A percentile compares a stretch with the other conserved stretches of the same genome.
These are phyloP conservation scores for Cyberlindnera nakhonratchasimensis DNA, from an alignment of 805 yeast genomes.

Conservation along the genomic window DNA sequence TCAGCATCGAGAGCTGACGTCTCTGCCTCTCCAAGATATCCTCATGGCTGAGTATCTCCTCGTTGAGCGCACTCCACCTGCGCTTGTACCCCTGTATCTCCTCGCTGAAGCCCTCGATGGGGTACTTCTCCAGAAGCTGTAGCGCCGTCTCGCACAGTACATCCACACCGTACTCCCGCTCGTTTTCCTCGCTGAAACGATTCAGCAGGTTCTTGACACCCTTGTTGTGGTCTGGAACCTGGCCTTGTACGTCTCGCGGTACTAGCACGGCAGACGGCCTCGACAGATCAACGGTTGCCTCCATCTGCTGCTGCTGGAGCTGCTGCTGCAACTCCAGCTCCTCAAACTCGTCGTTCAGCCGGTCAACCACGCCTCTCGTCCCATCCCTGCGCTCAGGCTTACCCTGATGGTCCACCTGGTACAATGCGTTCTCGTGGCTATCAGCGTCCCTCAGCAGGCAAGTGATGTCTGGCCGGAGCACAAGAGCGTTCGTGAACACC, in stretches of 20 bases:
- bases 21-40: conserved; percentile 42
- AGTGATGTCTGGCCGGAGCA: conserved; percentile 49
- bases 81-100: conserved; percentile 26
- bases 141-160: conserved; percentile 43
- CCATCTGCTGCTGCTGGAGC: conserved; percentile 12
- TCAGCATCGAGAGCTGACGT: conserved; percentile 36
- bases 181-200: conserved; percentile 31
- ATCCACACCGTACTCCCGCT: conserved; percentile 37
- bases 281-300: background rate
- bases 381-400: conserved; percentile 51
- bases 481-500: conserved; percentile 60
- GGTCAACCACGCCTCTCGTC: conserved; percentile 36
- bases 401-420: conserved; percentile 37
- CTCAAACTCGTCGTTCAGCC: conserved; percentile 33
- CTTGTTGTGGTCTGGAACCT: conserved; percentile 18
- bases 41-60: conserved; percentile 42
- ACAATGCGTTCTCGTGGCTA: conserved; percentile 47
- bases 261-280: conserved; percentile 24
- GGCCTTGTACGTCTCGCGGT: conserved; percentile 20
- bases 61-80: conserved; percentile 34
- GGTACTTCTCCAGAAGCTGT: conserved; percentile 33
- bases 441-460: conserved; percentile 59
- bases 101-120: conserved; percentile 36
- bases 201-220: conserved; percentile 33
- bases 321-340: conserved; percentile 29